phyloP scores from a whole-genome alignment of 2,329 filamentous ascomycete species.

The Hypomyces perniciosus region DNA sequence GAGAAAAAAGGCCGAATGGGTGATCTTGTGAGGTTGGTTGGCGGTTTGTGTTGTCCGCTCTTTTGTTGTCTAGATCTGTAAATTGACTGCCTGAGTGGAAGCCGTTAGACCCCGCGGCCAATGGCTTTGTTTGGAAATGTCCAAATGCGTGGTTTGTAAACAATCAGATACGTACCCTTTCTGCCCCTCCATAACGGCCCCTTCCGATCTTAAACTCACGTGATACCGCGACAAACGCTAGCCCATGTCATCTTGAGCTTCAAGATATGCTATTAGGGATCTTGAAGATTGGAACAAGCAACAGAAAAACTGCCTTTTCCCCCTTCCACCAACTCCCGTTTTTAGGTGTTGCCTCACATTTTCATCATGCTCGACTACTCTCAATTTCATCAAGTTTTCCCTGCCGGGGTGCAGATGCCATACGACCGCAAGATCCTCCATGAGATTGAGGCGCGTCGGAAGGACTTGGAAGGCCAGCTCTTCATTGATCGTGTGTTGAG shows the following conservation, averaged over 20 bases:
- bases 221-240: conserved; percentile 16
- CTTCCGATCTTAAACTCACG: conserved; percentile 12
- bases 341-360: background rate
- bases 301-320: background rate
- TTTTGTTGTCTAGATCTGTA: background rate
- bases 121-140: conserved; percentile 32
- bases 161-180: conserved; percentile 22
- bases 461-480: conserved; percentile 60
- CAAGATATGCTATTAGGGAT: background rate
- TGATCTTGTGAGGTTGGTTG: background rate
- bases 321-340: too few species aligned
- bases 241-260: background rate
- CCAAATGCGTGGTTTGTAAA: conserved; percentile 36
- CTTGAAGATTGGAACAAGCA: background rate
- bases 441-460: conserved; percentile 61
- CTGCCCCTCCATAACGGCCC: conserved; percentile 1
- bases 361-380: conserved; percentile 55
- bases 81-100: conserved; percentile 6
- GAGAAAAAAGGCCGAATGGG: background rate
- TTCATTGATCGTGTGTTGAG: conserved; percentile 76
- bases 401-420: conserved; percentile 50
- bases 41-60: background rate
- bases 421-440: conserved; percentile 57
- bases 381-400: conserved; percentile 64
- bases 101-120: conserved; percentile 15